Evolutionary conservation across 1,284 basidiomycete species (phyloP), one percentile per base, ranked within the genome.

Genomic region (Golubevia pallescens): DNA sequence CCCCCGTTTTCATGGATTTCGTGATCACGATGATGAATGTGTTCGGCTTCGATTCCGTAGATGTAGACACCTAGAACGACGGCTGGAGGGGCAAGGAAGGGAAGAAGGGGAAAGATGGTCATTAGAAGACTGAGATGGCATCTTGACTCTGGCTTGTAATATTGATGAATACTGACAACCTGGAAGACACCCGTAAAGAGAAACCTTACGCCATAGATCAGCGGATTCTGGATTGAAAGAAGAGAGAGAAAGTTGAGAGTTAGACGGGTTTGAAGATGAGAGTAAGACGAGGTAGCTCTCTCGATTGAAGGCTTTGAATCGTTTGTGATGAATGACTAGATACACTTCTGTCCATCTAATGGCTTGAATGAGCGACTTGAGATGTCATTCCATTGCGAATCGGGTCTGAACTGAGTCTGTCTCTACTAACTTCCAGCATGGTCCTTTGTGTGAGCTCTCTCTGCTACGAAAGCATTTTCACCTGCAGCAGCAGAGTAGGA

Each of bases 11-110:
- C 79, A 63, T 81, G 69, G 69, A 70, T 74, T 58, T 75, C 70
- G 72, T 81, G 77, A 42, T 71, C 69, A 32, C 65, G 66, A 75
- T 81, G 79, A 67, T 72, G 67, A 63, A 66, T 58, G 73, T 81
- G 79, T 66, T 76, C 74, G 58, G 74, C 68, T 60, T 81, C 79
- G 56, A 81, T 74, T 34, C 75, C 73, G 74, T 80, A 81, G 70
- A 79, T 79, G 74, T 81, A 80, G 20, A 75, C 77, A 34, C 68
- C 79, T 7, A 81, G 61, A 16, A 79, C 77, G 61, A 73, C 68
- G 28, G 75, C 75, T 48, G 42, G 42, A 13, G 16, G 42, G 42
- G 16, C 8, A 20, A 61, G 7, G 48, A 3, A 57, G n/a, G 48
- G 58, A 63, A 20, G 59, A 65, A 23, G 2, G 20, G 24, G 28